Base-by-base conservation (phyloP, 768 basidiomycete genomes). In the Podaxis sp. region DNA sequence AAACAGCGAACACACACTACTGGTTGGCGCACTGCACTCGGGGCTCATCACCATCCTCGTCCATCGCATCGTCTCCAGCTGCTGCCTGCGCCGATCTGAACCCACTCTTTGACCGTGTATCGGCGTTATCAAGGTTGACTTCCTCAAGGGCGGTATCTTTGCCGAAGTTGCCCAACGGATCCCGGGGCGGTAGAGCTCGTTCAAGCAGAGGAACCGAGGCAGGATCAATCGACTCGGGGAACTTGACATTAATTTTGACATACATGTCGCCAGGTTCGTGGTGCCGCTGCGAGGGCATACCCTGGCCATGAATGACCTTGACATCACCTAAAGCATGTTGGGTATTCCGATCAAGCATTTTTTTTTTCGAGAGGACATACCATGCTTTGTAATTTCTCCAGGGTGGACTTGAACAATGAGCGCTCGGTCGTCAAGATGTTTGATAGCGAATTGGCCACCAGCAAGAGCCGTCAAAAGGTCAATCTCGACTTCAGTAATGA, bases 281-380 rank as follows among this genome's bases (percentile, higher is more conserved):
- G 77, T 99, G 96, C 64, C 97, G 88, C 75, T 92, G 92, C 56
- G 97, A 98, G 12, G 96, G 97, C 97, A 99, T 99, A 65, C 97
- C 97, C 78, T 99, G 96, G 4, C 91, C 93, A 54, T 85, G 85
- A 68, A 99, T 90, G 66, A 96, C 89, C 77, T 97, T 98, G 71
- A 95, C 71, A 49, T 91, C 89, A 64, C 91, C 96, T 96, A 53
- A 26, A 57, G 17, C 22, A 40, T n/a, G 56, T 20, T 66, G 69
- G 53, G 33, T 15, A 60, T 49, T 22, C 15, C n/a, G 7, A 20
- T 33, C 33, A 12, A 7, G 33, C 3, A 22, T 2, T 36, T 7
- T 49, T 20, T 68, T 51, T 7, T 64, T 22, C 40, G 48, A 37
- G 55, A 17, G 49, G 52, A 77, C 89, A 65, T 69, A 97, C 96